Evolutionary conservation across 106 monocot genomes (phyloP), one percentile per base, ranked within the genome.

Genomic region (Dioscorea zingiberensis): DNA sequence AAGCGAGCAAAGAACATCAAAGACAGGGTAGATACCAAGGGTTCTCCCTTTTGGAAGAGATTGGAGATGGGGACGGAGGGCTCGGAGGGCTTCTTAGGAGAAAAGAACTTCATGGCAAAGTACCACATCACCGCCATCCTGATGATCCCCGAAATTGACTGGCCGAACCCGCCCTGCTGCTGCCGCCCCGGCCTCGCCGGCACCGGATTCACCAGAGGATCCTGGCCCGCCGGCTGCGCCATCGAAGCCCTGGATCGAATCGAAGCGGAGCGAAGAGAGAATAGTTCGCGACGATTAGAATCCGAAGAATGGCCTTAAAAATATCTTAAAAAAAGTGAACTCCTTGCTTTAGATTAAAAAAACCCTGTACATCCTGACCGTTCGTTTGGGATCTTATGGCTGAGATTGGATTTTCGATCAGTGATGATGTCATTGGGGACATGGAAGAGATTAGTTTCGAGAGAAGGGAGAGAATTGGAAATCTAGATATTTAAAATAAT

Each of bases 81-180:
- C 16, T 92, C 88, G n/a, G 72, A 23, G n/a, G 85, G 64, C 62
- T 79, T 76, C 72, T 97, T 97, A 8, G 95, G 91, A 21, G 78
- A 62, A 78, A 91, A 97, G 73, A 97, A 91, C 72, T 97, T 91
- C 76, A 85, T 83, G 63, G 85, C 91, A 77, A 97, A 88, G 88
- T 91, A 91, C 81, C 84, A 85, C 61, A 97, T 73, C 60, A 85
- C 83, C 54, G 91, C 88, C 85, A 86, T 88, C 48, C 91, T 73
- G 21, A 92, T 63, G 67, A 97, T 79, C 58, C 85, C 88, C 56
- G 71, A 29, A 45, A 97, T 25, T 18, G 83, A 68, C 76, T 85
- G 80, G 9, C 85, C 83, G 1, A 88, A 26, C 10, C 85, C 77
- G 17, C 65, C 73, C 24, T 75, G 70, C 84, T 79, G 78, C 62